These are phyloP conservation scores for Kwoniella newhampshirensis DNA, from an alignment of 768 basidiomycete genomes.

Conservation along the genomic window DNA sequence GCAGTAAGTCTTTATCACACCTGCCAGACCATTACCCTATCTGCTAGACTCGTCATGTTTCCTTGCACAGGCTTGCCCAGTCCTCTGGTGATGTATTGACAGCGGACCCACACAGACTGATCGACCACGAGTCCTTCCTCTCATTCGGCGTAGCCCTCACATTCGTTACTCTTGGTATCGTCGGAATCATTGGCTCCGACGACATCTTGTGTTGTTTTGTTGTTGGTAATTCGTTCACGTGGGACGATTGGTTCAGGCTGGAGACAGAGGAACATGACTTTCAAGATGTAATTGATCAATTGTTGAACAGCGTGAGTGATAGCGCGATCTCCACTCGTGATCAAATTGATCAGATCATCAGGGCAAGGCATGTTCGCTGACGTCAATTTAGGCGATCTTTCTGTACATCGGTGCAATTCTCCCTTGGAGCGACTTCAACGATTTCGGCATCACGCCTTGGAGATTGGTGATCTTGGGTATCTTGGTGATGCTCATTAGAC, in stretches of 20 bases:
- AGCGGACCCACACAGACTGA: slow-evolving; percentile 35
- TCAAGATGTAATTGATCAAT: slow-evolving; percentile 52
- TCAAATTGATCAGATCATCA: slow-evolving; percentile 4
- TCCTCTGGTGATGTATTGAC: background rate
- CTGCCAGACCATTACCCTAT: no score
- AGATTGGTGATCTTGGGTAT: slow-evolving; percentile 53
- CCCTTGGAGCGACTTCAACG: slow-evolving; percentile 48
- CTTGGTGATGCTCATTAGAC: slow-evolving; percentile 52
- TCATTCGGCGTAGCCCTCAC: slow-evolving; percentile 54
- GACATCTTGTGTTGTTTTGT: slow-evolving; percentile 55
- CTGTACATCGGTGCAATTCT: slow-evolving; percentile 54
- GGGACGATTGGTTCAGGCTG: slow-evolving; percentile 53
- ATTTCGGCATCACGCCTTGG: slow-evolving; percentile 51
- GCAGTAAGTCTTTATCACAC: slow-evolving; percentile 22
- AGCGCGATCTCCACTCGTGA: no score
- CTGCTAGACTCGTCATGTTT: background rate
- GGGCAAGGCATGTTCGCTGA: background rate
- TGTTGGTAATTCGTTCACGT: slow-evolving; percentile 50
- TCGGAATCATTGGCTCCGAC: slow-evolving; percentile 55
- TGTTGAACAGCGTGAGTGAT: slow-evolving; percentile 40
- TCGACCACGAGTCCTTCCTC: slow-evolving; percentile 56
- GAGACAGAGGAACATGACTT: slow-evolving; percentile 52
- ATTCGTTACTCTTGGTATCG: slow-evolving; percentile 51
- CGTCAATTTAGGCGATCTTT: slow-evolving; percentile 42
- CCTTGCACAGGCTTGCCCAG: slow-evolving; percentile 1